Evolutionary conservation across 164 flowering plant species (phyloP), one percentile per base, ranked within the genome.

Genomic region (Nelumbo lutea): DNA sequence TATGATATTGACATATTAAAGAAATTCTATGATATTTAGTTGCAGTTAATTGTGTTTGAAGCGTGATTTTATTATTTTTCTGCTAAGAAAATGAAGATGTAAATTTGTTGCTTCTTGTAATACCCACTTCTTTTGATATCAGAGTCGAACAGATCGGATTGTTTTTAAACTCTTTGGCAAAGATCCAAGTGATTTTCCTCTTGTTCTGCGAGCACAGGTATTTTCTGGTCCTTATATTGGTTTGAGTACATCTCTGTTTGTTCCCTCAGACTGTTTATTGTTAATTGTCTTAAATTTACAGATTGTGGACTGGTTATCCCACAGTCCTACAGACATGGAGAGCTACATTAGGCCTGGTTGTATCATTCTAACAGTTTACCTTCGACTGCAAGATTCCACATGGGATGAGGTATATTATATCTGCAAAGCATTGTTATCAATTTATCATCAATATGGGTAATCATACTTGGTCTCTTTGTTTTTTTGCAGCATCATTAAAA

Each of bases 321-420:
- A 83, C 76, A 91, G 88, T 82, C 97, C 97, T n/a, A 83, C 91
- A 0, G 95, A 91, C 57, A 88, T 91, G 59, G 95, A 89, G 76
- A 86, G 97, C 80, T 89, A 88, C 77, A 91, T 91, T 50, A 82
- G 89, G 68, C 97, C 97, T 61, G 97, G 97, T 61, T 91, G 97
- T 75, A 76, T 91, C 57, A 73, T 88, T 52, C 72, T 91, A 68
- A 86, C 97, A 0, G 68, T 91, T 69, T 91, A 91, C 73, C 76
- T 87, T 61, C 86, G 85, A 53, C 71, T 87, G 61, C 74, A 59
- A 4, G 76, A 82, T 58, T 75, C 84, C 51, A 70, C 68, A 42
- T 91, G 92, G 97, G 88, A 91, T 43, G 88, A 87, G 88, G 97
- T 89, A 76, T 75, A 1, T 66, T 67, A 52, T 41, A 58, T 65